These are phyloP conservation scores for Podosphaera aphanis DNA, from an alignment of 2,329 filamentous ascomycete genomes.

Conservation along the genomic window DNA sequence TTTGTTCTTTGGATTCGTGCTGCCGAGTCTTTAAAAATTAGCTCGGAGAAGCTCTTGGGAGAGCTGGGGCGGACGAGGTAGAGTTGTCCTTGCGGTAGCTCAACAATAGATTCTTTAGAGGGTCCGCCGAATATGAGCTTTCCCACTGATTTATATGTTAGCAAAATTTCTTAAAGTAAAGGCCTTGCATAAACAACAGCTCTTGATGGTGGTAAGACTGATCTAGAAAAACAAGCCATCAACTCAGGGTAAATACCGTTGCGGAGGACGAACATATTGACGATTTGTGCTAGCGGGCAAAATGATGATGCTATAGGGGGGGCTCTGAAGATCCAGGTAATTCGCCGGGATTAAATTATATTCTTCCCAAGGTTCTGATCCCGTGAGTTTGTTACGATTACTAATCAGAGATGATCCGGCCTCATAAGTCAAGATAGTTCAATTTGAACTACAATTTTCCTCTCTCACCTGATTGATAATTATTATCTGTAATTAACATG, in stretches of 20 bases:
- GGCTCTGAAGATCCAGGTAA: too few relatives aligned
- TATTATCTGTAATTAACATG: too few relatives aligned
- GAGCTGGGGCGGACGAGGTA: constrained; percentile 90
- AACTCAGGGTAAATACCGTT: constrained; percentile 17
- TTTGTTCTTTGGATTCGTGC: constrained; percentile 80
- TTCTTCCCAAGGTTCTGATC: too few relatives aligned
- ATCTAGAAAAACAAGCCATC: constrained; percentile 3
- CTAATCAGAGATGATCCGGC: too few relatives aligned
- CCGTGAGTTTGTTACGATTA: too few relatives aligned
- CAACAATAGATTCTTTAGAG: constrained; percentile 72
- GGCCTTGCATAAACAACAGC: constrained; percentile 2
- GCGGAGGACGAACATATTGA: constrained; percentile 21
- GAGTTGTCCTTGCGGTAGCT: constrained; percentile 85
- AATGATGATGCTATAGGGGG: too few relatives aligned
- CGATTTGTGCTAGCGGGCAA: too few relatives aligned
- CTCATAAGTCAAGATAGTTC: too few relatives aligned
- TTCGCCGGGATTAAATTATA: too few relatives aligned
- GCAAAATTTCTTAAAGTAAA: neutral
- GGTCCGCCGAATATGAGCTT: constrained; percentile 74
- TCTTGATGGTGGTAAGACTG: constrained; percentile 2
- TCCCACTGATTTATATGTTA: constrained; percentile 35
- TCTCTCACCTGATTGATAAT: too few relatives aligned
- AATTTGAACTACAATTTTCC: too few relatives aligned
- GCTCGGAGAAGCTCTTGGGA: constrained; percentile 92
- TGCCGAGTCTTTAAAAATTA: constrained; percentile 93